phyloP scores from a whole-genome alignment of 2,329 filamentous ascomycete species.

The Botryosphaeria dothidea region DNA sequence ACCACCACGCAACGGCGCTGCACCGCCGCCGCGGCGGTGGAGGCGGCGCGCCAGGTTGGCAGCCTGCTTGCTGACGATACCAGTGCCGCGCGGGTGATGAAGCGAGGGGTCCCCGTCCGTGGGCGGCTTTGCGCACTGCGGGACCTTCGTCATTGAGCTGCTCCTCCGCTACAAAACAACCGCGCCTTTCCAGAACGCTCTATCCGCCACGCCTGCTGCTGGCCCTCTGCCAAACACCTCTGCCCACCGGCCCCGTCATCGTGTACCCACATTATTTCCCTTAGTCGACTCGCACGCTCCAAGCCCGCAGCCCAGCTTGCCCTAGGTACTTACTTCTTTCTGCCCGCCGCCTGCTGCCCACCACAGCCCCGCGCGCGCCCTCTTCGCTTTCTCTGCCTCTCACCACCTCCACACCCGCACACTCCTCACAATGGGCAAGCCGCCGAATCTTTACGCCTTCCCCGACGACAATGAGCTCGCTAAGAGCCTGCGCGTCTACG shows the following conservation, averaged over 20 bases:
- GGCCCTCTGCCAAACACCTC: not conserved
- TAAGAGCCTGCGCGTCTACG: conserved; percentile 74
- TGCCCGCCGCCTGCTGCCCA: not conserved
- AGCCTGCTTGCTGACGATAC: not conserved
- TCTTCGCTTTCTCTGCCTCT: not conserved
- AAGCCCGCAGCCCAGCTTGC: conserved; percentile 3
- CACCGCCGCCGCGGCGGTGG: conserved; percentile 4
- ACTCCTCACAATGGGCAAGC: conserved; percentile 38
- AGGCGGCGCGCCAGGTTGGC: not conserved
- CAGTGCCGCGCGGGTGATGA: conserved; percentile 12
- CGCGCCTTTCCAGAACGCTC: conserved; percentile 13
- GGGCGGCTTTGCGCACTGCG: not conserved
- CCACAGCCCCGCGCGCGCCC: conserved; percentile 8
- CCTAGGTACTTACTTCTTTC: not conserved
- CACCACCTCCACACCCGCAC: conserved; percentile 7
- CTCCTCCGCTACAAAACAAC: conserved; percentile 3
- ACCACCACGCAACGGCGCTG: not conserved
- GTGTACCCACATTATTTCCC: conserved; percentile 18
- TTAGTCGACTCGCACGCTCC: conserved; percentile 14
- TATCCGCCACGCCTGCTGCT: conserved; percentile 3
- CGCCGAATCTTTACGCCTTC: conserved; percentile 76
- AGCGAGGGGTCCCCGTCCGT: conserved; percentile 2
- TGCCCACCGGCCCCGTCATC: conserved; percentile 11
- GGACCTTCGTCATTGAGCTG: conserved; percentile 4
- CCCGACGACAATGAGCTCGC: conserved; percentile 69